phyloP scores from a whole-genome alignment of 2,329 filamentous ascomycete species.

The Ophiostoma sp. region DNA sequence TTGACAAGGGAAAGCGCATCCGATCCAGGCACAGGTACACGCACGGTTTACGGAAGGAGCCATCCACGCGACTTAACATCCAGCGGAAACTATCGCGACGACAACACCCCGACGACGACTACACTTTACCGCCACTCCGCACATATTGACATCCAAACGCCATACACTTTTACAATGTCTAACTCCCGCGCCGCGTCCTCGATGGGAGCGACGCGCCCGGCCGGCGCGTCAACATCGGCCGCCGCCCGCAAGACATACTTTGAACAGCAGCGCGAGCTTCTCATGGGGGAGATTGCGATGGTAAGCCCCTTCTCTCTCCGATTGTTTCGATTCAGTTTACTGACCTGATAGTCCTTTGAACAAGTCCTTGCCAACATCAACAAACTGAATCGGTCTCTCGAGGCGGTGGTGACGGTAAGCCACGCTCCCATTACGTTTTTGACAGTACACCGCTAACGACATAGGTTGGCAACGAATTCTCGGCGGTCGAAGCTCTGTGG shows the following conservation, averaged over 20 bases:
- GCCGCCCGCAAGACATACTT: constrained; percentile 62
- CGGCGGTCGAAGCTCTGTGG: constrained; percentile 95
- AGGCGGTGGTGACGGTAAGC: constrained; percentile 82
- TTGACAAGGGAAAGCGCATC: constrained; percentile 2
- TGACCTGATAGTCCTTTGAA: constrained; percentile 82
- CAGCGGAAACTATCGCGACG: background rate
- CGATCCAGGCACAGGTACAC: background rate
- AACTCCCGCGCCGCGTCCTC: constrained; percentile 21
- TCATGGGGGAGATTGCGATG: constrained; percentile 72
- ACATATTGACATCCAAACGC: background rate
- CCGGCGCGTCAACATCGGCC: constrained; percentile 38
- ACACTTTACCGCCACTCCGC: background rate
- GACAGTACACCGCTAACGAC: background rate
- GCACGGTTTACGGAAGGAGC: background rate
- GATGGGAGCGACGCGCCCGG: constrained; percentile 12
- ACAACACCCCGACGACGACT: background rate
- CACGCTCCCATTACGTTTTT: background rate
- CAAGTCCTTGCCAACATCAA: constrained; percentile 95
- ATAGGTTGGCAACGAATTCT: constrained; percentile 91
- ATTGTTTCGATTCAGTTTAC: too few species aligned
- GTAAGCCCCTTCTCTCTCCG: constrained; percentile 43
- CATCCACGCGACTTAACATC: background rate
- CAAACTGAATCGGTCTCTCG: constrained; percentile 86
- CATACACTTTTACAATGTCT: background rate
- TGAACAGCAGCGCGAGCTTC: constrained; percentile 70